Evolutionary conservation across 768 basidiomycete species (phyloP).

Genomic region (Sarcodon aspratus): DNA sequence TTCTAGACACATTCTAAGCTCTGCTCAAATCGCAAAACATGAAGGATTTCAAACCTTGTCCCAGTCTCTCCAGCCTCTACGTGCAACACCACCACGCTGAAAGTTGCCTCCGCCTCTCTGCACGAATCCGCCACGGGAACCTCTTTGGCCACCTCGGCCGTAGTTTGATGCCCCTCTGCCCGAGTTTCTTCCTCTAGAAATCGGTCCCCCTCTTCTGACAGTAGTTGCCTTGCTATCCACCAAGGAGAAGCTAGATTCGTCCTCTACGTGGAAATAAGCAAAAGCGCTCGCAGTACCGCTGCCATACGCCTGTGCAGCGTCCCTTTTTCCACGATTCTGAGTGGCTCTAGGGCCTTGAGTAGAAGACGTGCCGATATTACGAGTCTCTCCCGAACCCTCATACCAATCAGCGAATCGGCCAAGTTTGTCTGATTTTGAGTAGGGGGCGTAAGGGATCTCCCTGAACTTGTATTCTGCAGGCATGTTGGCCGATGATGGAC

Average conservation of each 20-base stretch:
- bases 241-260: conserved; percentile 92
- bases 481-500: conserved; percentile 70
- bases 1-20: conserved; percentile 31
- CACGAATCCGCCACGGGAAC: conserved; percentile 26
- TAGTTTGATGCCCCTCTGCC: conserved; percentile 24
- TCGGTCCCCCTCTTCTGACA: conserved; percentile 58
- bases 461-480: conserved; percentile 94
- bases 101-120: conserved; percentile 27
- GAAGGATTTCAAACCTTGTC: conserved; percentile 54
- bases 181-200: conserved; percentile 38
- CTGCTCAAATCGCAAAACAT: neutral
- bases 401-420: conserved; percentile 98
- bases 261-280: conserved; percentile 96
- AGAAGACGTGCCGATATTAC: conserved; percentile 37
- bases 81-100: conserved; percentile 35
- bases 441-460: conserved; percentile 97
- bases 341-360: conserved; percentile 25
- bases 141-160: conserved; percentile 24
- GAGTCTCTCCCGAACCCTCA: conserved; percentile 55
- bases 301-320: conserved; percentile 79
- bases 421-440: conserved; percentile 97
- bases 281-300: conserved; percentile 87
- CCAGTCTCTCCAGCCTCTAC: conserved; percentile 87
- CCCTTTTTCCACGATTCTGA: conserved; percentile 51
- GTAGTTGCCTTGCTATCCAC: conserved; percentile 80